These are phyloP conservation scores for Termitomyces sp. DNA, from an alignment of 768 basidiomycete genomes.

Conservation along the genomic window DNA sequence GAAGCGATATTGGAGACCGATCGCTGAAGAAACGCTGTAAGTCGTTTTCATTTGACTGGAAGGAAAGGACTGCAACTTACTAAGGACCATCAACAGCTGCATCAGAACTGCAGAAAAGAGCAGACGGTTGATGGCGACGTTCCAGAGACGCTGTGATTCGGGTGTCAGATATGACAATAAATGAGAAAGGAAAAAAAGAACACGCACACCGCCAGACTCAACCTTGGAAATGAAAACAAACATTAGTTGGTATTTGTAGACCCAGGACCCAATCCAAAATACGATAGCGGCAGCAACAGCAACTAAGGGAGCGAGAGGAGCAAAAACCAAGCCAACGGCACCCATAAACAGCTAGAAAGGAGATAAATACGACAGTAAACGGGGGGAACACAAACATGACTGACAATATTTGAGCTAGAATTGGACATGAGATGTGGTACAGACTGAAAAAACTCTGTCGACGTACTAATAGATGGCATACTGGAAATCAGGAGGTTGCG, in stretches of 20 bases:
- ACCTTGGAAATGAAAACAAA: slow-evolving; percentile 87
- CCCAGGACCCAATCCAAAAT: slow-evolving; percentile 82
- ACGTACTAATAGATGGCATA: slow-evolving; percentile 82
- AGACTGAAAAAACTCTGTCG: neutral
- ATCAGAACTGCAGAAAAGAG: slow-evolving; percentile 76
- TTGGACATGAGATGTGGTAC: slow-evolving; percentile 6
- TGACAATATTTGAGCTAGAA: slow-evolving; percentile 50
- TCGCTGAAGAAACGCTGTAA: slow-evolving; percentile 42
- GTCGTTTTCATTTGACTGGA: slow-evolving; percentile 5
- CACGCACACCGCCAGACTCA: slow-evolving; percentile 87
- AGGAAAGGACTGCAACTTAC: slow-evolving; percentile 40
- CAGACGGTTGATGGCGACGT: slow-evolving; percentile 87
- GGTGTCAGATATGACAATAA: slow-evolving; percentile 1
- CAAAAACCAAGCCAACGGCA: slow-evolving; percentile 92
- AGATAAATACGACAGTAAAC: neutral
- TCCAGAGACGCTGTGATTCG: slow-evolving; percentile 74
- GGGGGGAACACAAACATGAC: slow-evolving; percentile 16
- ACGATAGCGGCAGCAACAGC: slow-evolving; percentile 76
- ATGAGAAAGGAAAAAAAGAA: neutral
- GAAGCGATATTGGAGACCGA: slow-evolving; percentile 77
- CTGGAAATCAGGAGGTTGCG: slow-evolving; percentile 85
- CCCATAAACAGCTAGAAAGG: slow-evolving; percentile 70
- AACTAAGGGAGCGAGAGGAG: slow-evolving; percentile 91
- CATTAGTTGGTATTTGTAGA: slow-evolving; percentile 97
- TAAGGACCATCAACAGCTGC: slow-evolving; percentile 83